phyloP scores from a whole-genome alignment of 768 basidiomycete species.

The Boletus pseudopeckii region DNA sequence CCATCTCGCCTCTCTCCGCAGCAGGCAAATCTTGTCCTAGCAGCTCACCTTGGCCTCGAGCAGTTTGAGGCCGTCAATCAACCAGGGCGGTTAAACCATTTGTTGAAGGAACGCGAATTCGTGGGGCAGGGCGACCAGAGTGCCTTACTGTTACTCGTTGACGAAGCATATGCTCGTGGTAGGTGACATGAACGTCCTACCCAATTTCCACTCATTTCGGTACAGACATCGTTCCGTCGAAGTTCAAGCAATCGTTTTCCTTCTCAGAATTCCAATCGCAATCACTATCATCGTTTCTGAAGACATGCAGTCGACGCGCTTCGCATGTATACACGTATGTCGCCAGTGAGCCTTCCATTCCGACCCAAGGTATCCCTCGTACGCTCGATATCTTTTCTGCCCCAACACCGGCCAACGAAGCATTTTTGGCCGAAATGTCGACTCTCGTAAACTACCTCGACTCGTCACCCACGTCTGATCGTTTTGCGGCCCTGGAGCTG shows the following conservation, averaged over 20 bases:
- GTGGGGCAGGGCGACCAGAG: conserved; percentile 54
- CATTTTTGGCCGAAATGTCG: conserved; percentile 40
- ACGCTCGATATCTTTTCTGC: conserved; percentile 41
- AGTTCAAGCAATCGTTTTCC: conserved; percentile 48
- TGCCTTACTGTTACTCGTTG: conserved; percentile 53
- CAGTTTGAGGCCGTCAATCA: conserved; percentile 50
- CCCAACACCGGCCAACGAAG: conserved; percentile 37
- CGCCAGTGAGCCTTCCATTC: conserved; percentile 37
- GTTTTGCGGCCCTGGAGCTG: conserved; percentile 65
- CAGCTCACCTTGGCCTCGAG: conserved; percentile 72
- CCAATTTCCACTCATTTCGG: background rate
- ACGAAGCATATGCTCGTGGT: conserved; percentile 57
- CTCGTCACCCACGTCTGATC: conserved; percentile 28
- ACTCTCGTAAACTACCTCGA: conserved; percentile 54
- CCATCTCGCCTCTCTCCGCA: conserved; percentile 44
- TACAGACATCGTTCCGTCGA: conserved; percentile 56
- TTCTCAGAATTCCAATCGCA: conserved; percentile 31
- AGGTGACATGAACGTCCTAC: conserved; percentile 10
- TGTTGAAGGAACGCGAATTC: conserved; percentile 42
- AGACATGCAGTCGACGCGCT: conserved; percentile 59
- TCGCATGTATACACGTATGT: conserved; percentile 54
- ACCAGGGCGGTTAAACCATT: conserved; percentile 16
- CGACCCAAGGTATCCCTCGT: conserved; percentile 30
- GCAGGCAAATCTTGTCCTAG: conserved; percentile 57
- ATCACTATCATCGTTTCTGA: conserved; percentile 48